Percentiles rank a stretch among this genome's conserved stretches.
Evolutionary conservation across 345 rosid genomes (phyloP).

Genomic region (Acer yangbiense): DNA sequence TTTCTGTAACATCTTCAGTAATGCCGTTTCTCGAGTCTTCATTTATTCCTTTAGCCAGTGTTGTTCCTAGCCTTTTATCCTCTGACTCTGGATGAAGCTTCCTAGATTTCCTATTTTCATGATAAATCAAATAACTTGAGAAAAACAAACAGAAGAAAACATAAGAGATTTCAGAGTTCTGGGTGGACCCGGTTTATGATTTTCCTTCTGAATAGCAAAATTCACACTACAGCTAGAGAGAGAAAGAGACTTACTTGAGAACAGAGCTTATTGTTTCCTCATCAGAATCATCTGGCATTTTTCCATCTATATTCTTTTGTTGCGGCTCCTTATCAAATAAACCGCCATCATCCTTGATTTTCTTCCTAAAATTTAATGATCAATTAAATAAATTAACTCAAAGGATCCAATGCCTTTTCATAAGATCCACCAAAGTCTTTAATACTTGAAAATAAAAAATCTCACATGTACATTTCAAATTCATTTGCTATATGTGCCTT

Average conservation of each 20-base stretch:
- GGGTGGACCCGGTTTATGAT: not conserved
- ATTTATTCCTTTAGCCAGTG: constrained; percentile 12
- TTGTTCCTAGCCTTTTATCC: constrained; percentile 23
- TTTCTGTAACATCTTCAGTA: constrained; percentile 34
- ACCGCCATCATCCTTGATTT: constrained; percentile 22
- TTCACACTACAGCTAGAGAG: not conserved
- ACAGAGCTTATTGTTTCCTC: constrained; percentile 43
- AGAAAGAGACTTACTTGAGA: constrained; percentile 40
- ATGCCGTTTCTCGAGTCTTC: constrained; percentile 19
- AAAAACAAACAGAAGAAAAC: constrained; percentile 1
- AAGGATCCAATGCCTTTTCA: not conserved
- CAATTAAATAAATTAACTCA: constrained; percentile 5
- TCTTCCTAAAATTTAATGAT: constrained; percentile 25
- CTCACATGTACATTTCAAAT: not conserved
- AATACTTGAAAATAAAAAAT: not conserved
- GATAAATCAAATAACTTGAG: not conserved
- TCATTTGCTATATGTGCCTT: not conserved
- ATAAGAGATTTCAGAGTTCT: not conserved
- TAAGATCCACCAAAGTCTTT: not conserved
- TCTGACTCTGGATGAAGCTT: constrained; percentile 26
- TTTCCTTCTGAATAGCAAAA: not conserved
- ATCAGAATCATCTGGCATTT: constrained; percentile 36
- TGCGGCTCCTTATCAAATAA: constrained; percentile 16
- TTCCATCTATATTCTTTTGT: constrained; percentile 19
- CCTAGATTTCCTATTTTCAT: constrained; percentile 32